Base-by-base conservation (phyloP, 257 asterid species). In the Linderniella brevidens region DNA sequence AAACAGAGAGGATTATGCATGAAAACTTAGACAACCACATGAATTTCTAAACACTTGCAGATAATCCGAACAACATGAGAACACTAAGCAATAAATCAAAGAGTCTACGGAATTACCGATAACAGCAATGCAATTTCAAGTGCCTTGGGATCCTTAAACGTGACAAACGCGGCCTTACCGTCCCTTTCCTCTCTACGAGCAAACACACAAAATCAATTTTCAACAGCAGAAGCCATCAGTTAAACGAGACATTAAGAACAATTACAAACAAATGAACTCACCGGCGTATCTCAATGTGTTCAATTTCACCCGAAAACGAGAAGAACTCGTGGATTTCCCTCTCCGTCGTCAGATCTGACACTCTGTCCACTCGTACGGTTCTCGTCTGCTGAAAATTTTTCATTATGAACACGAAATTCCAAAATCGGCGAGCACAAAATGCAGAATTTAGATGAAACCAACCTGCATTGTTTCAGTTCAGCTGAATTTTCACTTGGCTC, bases 311-410 rank as follows among this genome's bases (percentile, higher is more conserved):
- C 50, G 97, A 83, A 64, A 87, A 83, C 0, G 97, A 87, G 66
- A 87, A 87, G 73, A 87, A 87, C 82, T 87, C 95, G 48, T 71
- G 92, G 45, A 87, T 75, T 74, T 87, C 97, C 65, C 97, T 74
- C 68, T 80, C 93, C 4, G 69, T 64, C 8, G 92, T 92, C 61
- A 85, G 95, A 85, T 85, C 93, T 67, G 95, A 85, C 32, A 85
- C 50, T 41, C 74, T 72, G 65, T 62, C 71, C 12, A 78, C 95
- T 51, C 76, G 59, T 11, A 85, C 92, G 6, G 85, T 80, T 57
- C 92, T 78, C 5, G 67, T 58, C 83, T 67, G 68, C 64, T 35
- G 36, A 47, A 41, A 52, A 54, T 1, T 8, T 13, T 35, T 13
- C 17, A 57, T 19, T 48, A 49, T 12, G 11, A 50, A 37, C 15